A percentile compares a stretch with the other conserved stretches of the same genome.
These are phyloP conservation scores for Leccinum arenicola DNA, from an alignment of 768 basidiomycete genomes.

Conservation along the genomic window DNA sequence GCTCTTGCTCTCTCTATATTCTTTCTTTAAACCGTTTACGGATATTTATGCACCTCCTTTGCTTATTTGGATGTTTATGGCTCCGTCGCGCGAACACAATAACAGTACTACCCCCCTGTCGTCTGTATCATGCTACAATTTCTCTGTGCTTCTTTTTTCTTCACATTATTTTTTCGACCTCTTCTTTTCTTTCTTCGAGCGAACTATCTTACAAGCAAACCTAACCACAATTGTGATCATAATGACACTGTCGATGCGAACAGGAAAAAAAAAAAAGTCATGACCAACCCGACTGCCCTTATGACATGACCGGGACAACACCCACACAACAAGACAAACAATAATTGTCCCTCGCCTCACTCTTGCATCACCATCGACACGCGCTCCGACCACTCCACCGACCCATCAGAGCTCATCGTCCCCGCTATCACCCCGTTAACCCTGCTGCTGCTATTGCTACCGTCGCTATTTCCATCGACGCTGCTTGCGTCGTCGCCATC, in stretches of 20 bases:
- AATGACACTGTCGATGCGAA: neutral
- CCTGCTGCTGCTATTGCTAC: neutral
- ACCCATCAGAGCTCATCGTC: neutral
- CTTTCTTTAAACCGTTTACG: neutral
- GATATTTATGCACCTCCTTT: neutral
- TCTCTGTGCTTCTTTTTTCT: neutral
- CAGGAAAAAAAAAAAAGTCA: neutral
- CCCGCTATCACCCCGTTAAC: neutral
- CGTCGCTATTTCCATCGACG: neutral
- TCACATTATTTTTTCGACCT: neutral
- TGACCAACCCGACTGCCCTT: neutral
- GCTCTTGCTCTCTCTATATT: neutral
- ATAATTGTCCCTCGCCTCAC: slow-evolving; percentile 1
- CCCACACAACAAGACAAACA: neutral
- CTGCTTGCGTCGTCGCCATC: neutral
- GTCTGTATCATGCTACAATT: slow-evolving; percentile 24
- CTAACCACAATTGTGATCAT: slow-evolving; percentile 24
- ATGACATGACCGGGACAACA: neutral
- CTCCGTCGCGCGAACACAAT: slow-evolving; percentile 2
- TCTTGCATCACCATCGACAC: slow-evolving; percentile 16
- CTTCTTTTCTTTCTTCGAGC: neutral
- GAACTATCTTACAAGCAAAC: slow-evolving; percentile 30
- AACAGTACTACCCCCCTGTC: slow-evolving; percentile 16
- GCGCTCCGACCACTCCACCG: slow-evolving; percentile 19
- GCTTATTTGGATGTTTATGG: neutral